Base-by-base conservation (phyloP, 768 basidiomycete genomes). In the Butyriboletus loyo region DNA sequence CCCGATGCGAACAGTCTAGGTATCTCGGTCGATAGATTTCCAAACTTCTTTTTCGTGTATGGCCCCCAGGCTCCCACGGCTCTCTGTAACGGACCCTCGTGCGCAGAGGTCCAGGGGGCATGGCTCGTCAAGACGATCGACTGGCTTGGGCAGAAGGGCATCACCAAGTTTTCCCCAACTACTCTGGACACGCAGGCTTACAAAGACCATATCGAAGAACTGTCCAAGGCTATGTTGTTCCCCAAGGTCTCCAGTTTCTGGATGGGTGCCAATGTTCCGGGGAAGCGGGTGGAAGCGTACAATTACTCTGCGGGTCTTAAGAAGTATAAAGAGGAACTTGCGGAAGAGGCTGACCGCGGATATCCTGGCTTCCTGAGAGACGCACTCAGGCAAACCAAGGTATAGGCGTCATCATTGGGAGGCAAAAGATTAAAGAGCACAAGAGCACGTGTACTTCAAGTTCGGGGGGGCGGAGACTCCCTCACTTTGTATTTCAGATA, bases 41-140 rank as follows among this genome's bases (percentile, higher is more conserved):
- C 54, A 3, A 50, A 56, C 25, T 35, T 56, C 28, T 56, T 42
- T 30, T 40, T 44, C 19, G 3, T 37, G 22, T 51, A 56, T 17
- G 56, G 56, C 0, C 49, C 56, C 3, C 56, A 56, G 4, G 56
- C 10, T 4, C 56, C 56, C n/a, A 57, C 55, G 3, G 28, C 49
- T 22, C 27, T 57, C 1, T 53, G 44, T 32, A 58, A 46, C 17
- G 51, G 48, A 22, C 47, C 49, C 1, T 10, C 45, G 1, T 58
- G 50, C n/a, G 38, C 25, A 8, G 32, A 49, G 17, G 47, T 58
- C 17, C 44, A 57, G 7, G 43, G 44, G 14, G 34, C 37, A 3
- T 57, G 49, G 54, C 4, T 57, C 1, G 21, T n/a, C 41, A 52
- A n/a, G 17, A 49, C 55, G 1, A 15, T 58, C 7, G 46, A 56